Evolutionary conservation across 2,329 filamentous ascomycete genomes (phyloP).

Genomic region (Dendryphion nanum): DNA sequence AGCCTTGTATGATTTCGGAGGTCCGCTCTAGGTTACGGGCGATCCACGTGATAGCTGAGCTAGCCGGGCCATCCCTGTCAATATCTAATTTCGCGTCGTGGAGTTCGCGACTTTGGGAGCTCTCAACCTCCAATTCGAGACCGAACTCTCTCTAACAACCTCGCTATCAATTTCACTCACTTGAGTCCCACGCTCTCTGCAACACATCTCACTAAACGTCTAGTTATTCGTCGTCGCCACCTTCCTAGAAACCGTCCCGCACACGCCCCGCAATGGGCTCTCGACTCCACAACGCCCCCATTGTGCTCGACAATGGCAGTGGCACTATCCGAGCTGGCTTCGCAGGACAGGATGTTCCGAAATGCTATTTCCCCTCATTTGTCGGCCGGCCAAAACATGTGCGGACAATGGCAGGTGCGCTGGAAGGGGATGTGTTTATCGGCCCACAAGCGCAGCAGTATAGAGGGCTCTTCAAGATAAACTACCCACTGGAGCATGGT

Average conservation of each 20-base stretch:
- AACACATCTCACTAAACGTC: too few relatives aligned
- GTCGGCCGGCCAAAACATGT: conserved; percentile 95
- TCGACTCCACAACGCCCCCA: conserved; percentile 90
- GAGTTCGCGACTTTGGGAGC: conserved; percentile 28
- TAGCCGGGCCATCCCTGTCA: conserved; percentile 24
- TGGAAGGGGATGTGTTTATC: conserved; percentile 97
- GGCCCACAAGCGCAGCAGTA: conserved; percentile 88
- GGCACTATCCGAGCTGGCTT: conserved; percentile 97
- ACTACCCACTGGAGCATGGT: conserved; percentile 93
- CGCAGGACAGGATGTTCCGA: conserved; percentile 91
- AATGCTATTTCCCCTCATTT: conserved; percentile 96
- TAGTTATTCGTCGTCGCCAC: too few relatives aligned
- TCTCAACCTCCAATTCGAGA: too few relatives aligned
- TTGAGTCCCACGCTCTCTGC: too few relatives aligned
- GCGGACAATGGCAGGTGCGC: conserved; percentile 88
- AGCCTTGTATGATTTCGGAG: too few relatives aligned
- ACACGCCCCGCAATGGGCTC: conserved; percentile 55
- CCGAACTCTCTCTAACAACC: too few relatives aligned
- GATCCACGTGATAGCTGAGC: too few relatives aligned
- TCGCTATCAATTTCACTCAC: too few relatives aligned
- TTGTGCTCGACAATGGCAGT: conserved; percentile 98
- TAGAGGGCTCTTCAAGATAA: conserved; percentile 89
- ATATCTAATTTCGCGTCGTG: conserved; percentile 27
- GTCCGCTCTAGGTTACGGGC: too few relatives aligned
- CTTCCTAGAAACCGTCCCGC: too few relatives aligned